Conservation (phyloP, 164 flowering plant genomes). For the Vitis amurensis region DNA sequence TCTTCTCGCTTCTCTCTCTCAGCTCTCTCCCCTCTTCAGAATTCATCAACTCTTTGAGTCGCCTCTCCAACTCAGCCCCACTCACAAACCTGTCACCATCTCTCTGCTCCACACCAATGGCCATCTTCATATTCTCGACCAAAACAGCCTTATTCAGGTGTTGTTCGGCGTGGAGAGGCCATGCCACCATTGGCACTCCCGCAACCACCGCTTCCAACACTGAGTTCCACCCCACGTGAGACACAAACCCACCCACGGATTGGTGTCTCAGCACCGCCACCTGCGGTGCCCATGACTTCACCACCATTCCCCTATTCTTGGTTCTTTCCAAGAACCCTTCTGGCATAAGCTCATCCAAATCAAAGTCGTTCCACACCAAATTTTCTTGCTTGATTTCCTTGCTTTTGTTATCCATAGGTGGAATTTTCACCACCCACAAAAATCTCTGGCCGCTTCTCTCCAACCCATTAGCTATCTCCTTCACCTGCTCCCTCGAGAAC, state of each 20-base stretch:
- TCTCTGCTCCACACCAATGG: no score
- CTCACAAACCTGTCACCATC: no score
- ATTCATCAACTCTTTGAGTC: no score
- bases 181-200: no score
- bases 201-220: no score
- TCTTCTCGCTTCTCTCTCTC: no score
- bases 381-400: neutral
- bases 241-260: constrained; percentile 1
- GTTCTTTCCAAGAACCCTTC: constrained; percentile 7
- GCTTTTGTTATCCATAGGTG: neutral
- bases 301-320: constrained; percentile 1
- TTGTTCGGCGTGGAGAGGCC: no score
- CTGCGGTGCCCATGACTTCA: constrained; percentile 17
- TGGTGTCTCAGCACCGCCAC: neutral
- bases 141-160: no score
- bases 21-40: no score
- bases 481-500: neutral
- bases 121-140: no score
- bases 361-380: neutral
- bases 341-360: constrained; percentile 3
- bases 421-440: neutral
- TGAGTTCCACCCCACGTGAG: no score
- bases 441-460: neutral
- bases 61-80: no score
- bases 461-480: neutral